These are phyloP conservation scores for Silybum marianum DNA, from an alignment of 129 eudicot species.

Conservation along the genomic window DNA sequence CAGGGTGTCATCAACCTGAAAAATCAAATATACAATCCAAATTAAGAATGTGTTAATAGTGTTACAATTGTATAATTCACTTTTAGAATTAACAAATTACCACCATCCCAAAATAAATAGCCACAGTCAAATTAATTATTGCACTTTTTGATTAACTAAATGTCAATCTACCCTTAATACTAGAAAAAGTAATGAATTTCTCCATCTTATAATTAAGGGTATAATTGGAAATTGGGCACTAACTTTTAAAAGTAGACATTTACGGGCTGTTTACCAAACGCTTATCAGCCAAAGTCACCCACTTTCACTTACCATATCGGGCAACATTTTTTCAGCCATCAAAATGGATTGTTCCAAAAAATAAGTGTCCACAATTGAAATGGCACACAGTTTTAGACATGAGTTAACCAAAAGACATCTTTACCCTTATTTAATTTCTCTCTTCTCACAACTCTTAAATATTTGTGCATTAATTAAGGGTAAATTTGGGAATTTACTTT, in stretches of 20 bases:
- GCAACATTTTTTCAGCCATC: not conserved
- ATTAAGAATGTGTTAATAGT: not conserved
- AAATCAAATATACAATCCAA: not conserved
- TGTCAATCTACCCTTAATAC: not conserved
- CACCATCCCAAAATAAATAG: not conserved
- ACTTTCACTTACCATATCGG: too few relatives aligned
- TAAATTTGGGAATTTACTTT: too few relatives aligned
- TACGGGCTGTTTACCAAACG: not conserved
- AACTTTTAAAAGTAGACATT: not conserved
- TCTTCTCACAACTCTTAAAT: too few relatives aligned
- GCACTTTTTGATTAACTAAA: not conserved
- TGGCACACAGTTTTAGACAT: too few relatives aligned
- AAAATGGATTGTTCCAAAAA: not conserved
- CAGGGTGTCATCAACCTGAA: not conserved
- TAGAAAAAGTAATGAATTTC: not conserved
- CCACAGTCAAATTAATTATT: not conserved
- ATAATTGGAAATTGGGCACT: not conserved
- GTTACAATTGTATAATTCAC: not conserved
- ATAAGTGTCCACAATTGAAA: too few relatives aligned
- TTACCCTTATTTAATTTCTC: too few relatives aligned
- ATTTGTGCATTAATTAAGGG: too few relatives aligned
- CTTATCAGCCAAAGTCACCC: too few relatives aligned
- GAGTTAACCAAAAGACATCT: too few relatives aligned
- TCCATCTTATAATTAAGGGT: not conserved
- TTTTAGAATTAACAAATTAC: not conserved